Percentiles rank a stretch among this genome's conserved stretches.
phyloP scores from a whole-genome alignment of 2,329 filamentous ascomycete species.

The Sporothrix euskadiensis region DNA sequence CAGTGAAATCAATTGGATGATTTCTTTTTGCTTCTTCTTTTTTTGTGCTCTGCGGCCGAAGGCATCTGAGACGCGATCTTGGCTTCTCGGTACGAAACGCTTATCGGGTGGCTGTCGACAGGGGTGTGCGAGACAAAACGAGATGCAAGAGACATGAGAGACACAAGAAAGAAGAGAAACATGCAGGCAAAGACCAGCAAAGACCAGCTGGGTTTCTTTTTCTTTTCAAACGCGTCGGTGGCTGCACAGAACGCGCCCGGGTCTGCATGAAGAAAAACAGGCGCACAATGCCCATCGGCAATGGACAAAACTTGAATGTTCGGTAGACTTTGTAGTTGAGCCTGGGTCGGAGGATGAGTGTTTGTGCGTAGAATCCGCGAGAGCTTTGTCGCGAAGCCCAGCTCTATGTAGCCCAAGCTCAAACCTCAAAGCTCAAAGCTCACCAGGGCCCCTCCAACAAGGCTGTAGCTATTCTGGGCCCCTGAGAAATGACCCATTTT shows the following conservation, averaged over 20 bases:
- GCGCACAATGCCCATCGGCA: background rate
- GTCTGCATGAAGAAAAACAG: background rate
- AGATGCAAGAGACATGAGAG: background rate
- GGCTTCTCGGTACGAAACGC: background rate
- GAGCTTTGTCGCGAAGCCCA: background rate
- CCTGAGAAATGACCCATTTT: background rate
- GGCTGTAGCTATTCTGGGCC: conserved; percentile 3
- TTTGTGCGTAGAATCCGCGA: background rate
- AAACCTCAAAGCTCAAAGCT: background rate
- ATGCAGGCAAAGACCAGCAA: background rate
- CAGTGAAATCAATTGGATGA: background rate
- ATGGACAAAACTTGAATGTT: background rate
- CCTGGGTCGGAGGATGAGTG: background rate
- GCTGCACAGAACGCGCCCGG: conserved; percentile 1
- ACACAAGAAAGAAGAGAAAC: background rate
- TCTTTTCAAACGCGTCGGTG: background rate
- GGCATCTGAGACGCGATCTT: conserved; percentile 7
- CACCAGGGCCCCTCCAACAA: background rate
- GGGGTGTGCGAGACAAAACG: conserved; percentile 5
- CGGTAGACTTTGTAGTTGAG: background rate
- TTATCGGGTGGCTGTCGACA: conserved; percentile 7
- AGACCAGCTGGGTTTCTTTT: background rate
- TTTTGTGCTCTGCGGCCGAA: conserved; percentile 6
- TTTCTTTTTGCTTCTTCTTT: background rate
- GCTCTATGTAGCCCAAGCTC: background rate